These are phyloP conservation scores for Aspergillus homomorphus DNA, from an alignment of 495 filamentous ascomycete genomes.

Conservation along the genomic window DNA sequence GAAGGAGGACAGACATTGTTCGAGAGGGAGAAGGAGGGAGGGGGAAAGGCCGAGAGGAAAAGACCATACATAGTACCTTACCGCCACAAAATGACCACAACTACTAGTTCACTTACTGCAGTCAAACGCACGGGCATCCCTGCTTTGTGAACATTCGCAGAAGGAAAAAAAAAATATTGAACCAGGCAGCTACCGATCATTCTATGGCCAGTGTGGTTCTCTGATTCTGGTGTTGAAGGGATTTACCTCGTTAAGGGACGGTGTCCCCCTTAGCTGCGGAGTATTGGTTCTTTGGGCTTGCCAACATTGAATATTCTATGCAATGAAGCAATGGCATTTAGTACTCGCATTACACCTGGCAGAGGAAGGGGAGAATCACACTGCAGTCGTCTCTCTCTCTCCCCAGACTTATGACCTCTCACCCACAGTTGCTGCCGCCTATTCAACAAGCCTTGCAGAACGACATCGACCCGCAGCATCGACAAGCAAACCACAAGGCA, in stretches of 20 bases:
- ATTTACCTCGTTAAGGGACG: too few relatives aligned
- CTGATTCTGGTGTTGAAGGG: too few relatives aligned
- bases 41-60: too few relatives aligned
- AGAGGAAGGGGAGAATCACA: too few relatives aligned
- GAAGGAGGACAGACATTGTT: background rate
- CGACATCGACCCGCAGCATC: background rate
- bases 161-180: too few relatives aligned
- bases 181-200: background rate
- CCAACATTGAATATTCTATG: background rate
- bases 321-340: background rate
- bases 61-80: background rate
- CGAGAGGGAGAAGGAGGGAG: too few relatives aligned
- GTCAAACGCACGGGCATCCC: conserved; percentile 5
- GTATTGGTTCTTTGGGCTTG: background rate
- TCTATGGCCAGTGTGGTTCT: too few relatives aligned
- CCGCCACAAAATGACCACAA: background rate
- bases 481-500: background rate
- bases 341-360: too few relatives aligned
- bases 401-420: too few relatives aligned
- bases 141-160: background rate
- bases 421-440: too few relatives aligned
- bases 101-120: background rate
- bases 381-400: too few relatives aligned
- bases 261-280: background rate
- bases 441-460: background rate